Evolutionary conservation across 371 early-diverging fungal genomes (phyloP).

Genomic region (Mortierella sp.): DNA sequence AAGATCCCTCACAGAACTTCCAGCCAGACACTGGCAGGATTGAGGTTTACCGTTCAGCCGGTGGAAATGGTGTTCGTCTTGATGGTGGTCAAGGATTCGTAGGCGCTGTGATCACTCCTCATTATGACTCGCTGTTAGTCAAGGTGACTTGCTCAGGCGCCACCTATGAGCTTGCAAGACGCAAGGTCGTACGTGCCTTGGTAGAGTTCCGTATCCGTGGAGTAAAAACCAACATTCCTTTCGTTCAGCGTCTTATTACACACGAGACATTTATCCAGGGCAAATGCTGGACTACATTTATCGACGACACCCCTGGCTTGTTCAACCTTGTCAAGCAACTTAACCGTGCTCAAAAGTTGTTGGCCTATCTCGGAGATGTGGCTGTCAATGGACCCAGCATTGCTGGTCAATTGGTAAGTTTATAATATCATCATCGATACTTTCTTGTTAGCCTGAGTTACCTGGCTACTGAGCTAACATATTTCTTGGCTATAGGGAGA

Average conservation of each 20-base stretch:
- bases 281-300: conserved; percentile 95
- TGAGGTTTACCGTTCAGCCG: conserved; percentile 89
- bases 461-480: background rate
- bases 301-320: conserved; percentile 94
- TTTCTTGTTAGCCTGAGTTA: background rate
- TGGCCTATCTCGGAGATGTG: conserved; percentile 91
- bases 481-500: conserved; percentile 59
- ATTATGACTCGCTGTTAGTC: conserved; percentile 96
- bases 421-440: background rate
- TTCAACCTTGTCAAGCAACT: conserved; percentile 80
- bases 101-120: conserved; percentile 94
- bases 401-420: conserved; percentile 83
- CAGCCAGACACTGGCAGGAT: conserved; percentile 97
- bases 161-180: conserved; percentile 88
- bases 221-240: conserved; percentile 96
- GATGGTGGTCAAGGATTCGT: conserved; percentile 92
- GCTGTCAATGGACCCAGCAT: conserved; percentile 93
- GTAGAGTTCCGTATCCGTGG: conserved; percentile 97
- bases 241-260: conserved; percentile 88
- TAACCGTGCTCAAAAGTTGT: conserved; percentile 90
- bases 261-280: conserved; percentile 83
- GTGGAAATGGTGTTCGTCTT: conserved; percentile 92
- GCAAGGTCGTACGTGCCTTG: conserved; percentile 89
- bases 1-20: conserved; percentile 90
- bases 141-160: conserved; percentile 92